phyloP scores from a whole-genome alignment of 148 eudicot genomes.

The Silene latifolia region DNA sequence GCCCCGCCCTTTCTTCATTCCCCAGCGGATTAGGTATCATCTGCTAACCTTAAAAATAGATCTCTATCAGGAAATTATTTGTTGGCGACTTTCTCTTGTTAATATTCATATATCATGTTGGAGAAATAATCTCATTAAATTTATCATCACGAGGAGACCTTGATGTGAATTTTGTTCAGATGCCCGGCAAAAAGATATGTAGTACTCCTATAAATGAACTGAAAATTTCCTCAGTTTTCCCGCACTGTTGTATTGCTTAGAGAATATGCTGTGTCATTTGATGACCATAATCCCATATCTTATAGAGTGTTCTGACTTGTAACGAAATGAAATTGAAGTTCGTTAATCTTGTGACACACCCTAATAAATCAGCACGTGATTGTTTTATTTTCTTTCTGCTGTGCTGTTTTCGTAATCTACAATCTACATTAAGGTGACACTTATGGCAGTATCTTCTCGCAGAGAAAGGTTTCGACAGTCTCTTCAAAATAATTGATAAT shows the following conservation, averaged over 20 bases:
- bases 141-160: not conserved
- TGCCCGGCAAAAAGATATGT: too few species aligned
- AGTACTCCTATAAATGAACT: not conserved
- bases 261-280: not conserved
- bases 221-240: not conserved
- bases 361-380: not conserved
- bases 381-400: not conserved
- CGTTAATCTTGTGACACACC: not conserved
- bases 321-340: too few species aligned
- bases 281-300: too few species aligned
- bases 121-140: not conserved
- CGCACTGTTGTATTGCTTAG: not conserved
- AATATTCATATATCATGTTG: not conserved
- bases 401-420: not conserved
- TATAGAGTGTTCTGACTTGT: too few species aligned
- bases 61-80: not conserved
- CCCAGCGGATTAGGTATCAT: constrained; percentile 26
- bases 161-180: not conserved
- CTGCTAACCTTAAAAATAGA: not conserved
- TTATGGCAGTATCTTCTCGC: constrained; percentile 21
- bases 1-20: constrained; percentile 49
- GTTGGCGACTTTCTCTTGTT: not conserved
- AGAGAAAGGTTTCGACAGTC: constrained; percentile 44
- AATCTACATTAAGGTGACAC: not conserved
- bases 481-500: constrained; percentile 43